Conservation (phyloP, 371 early-diverging fungal species). For the Dichotomocladium elegans region DNA sequence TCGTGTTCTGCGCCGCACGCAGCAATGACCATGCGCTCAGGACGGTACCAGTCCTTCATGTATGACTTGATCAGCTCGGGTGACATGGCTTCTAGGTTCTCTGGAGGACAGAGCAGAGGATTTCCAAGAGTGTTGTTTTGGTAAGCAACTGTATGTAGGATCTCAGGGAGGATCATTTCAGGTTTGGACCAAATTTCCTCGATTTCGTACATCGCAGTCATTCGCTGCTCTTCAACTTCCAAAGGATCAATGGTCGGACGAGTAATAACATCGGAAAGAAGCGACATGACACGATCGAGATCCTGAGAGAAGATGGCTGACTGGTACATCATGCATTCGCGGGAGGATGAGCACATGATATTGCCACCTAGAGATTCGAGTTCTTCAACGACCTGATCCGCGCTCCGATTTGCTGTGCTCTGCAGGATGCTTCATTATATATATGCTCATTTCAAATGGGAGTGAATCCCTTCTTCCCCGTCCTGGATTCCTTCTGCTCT, state of each 20-base stretch:
- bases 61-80: slow-evolving; percentile 66
- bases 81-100: slow-evolving; percentile 63
- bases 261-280: slow-evolving; percentile 80
- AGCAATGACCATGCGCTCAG: slow-evolving; percentile 89
- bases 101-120: slow-evolving; percentile 73
- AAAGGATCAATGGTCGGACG: slow-evolving; percentile 65
- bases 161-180: slow-evolving; percentile 84
- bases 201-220: slow-evolving; percentile 81
- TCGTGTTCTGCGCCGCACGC: slow-evolving; percentile 88
- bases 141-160: slow-evolving; percentile 84
- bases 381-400: slow-evolving; percentile 69
- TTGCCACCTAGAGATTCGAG: slow-evolving; percentile 89
- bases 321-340: slow-evolving; percentile 94
- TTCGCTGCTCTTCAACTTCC: slow-evolving; percentile 83
- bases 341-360: slow-evolving; percentile 83
- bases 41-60: slow-evolving; percentile 77
- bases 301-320: slow-evolving; percentile 87
- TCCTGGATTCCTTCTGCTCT: too few species aligned
- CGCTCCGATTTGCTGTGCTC: slow-evolving; percentile 60
- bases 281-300: slow-evolving; percentile 61
- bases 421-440: slow-evolving; percentile 4
- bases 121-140: slow-evolving; percentile 81
- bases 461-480: background rate
- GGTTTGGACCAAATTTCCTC: slow-evolving; percentile 81
- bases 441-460: background rate